Percentiles rank a stretch among this genome's conserved stretches.
phyloP scores from a whole-genome alignment of 345 rosid species.

The Citrus maxima region DNA sequence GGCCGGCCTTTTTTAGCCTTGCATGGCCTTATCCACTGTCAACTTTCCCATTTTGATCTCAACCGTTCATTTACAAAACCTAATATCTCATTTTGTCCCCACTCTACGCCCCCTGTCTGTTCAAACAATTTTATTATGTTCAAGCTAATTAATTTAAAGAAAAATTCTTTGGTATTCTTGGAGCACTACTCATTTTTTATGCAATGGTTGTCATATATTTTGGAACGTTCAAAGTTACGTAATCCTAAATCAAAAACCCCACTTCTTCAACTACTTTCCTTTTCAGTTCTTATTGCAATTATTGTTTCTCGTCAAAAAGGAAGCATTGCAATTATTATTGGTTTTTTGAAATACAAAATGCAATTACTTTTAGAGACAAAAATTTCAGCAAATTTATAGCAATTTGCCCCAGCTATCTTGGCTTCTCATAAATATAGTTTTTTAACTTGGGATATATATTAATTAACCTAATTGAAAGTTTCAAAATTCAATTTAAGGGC shows the following conservation, averaged over 20 bases:
- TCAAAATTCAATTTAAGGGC: neutral
- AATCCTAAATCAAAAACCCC: neutral
- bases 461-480: neutral
- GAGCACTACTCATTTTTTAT: too few relatives aligned
- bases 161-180: too few relatives aligned
- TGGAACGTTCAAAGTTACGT: neutral
- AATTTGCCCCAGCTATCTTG: neutral
- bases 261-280: neutral
- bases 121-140: neutral
- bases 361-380: neutral
- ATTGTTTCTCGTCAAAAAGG: neutral
- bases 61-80: neutral
- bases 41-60: conserved; percentile 7
- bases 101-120: neutral
- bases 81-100: neutral
- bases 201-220: neutral
- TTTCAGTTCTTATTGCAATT: neutral
- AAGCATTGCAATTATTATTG: too few relatives aligned
- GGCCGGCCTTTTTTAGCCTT: neutral
- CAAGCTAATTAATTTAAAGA: too few relatives aligned
- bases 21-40: neutral
- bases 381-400: neutral
- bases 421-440: neutral
- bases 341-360: neutral
- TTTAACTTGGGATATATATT: neutral